Evolutionary conservation across 768 basidiomycete species (phyloP).

Genomic region (Clavulina sp.): DNA sequence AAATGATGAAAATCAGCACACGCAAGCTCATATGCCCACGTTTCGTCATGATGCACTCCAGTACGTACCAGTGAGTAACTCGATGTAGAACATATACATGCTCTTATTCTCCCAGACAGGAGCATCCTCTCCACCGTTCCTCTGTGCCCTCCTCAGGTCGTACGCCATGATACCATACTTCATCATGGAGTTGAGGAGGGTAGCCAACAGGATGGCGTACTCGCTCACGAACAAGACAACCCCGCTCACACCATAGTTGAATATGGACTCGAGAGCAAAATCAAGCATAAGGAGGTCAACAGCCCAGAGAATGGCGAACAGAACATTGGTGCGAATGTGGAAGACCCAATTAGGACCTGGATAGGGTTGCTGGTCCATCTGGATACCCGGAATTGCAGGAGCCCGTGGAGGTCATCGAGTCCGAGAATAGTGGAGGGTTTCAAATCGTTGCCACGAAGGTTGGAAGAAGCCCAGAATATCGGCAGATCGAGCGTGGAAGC

Average conservation of each 20-base stretch:
- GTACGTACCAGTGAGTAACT: constrained; percentile 64
- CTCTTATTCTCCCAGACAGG: constrained; percentile 96
- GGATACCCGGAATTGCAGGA: too few relatives aligned
- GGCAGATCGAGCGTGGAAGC: too few relatives aligned
- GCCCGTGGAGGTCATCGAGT: too few relatives aligned
- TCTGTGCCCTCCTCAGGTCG: constrained; percentile 64
- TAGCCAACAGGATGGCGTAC: constrained; percentile 82
- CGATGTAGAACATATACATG: constrained; percentile 93
- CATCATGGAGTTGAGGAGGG: constrained; percentile 52
- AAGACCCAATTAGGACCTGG: constrained; percentile 70
- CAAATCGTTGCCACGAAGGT: too few relatives aligned
- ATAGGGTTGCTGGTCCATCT: constrained; percentile 97
- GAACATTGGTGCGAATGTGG: constrained; percentile 60
- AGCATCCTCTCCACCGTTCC: constrained; percentile 64
- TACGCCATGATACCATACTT: constrained; percentile 71
- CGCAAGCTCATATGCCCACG: too few relatives aligned
- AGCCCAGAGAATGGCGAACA: constrained; percentile 59
- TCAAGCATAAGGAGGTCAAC: constrained; percentile 63
- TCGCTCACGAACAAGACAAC: constrained; percentile 95
- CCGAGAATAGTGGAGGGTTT: too few relatives aligned
- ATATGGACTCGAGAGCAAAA: constrained; percentile 63
- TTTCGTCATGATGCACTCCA: constrained; percentile 1
- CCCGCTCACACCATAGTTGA: constrained; percentile 64
- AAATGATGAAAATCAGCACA: not conserved
- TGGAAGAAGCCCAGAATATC: too few relatives aligned